These are phyloP conservation scores for Zymoseptoria pseudotritici DNA, from an alignment of 2,329 filamentous ascomycete genomes.

Conservation along the genomic window DNA sequence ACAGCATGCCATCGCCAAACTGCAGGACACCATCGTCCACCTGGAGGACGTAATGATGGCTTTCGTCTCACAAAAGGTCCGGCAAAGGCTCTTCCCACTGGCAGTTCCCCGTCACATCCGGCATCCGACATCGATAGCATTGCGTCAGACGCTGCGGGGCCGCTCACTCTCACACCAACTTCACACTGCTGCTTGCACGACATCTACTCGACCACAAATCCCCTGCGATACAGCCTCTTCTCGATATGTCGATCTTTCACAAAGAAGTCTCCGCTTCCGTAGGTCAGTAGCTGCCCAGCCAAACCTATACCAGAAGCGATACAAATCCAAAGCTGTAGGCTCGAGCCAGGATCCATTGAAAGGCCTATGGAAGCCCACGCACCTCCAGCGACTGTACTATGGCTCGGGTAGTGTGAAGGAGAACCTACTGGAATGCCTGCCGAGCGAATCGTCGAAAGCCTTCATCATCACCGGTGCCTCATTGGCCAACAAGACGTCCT, in stretches of 20 bases:
- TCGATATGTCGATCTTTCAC: neutral
- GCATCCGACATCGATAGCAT: neutral
- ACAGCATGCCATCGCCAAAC: neutral
- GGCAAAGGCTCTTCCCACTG: neutral
- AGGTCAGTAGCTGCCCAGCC: constrained; percentile 12
- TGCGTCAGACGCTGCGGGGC: neutral
- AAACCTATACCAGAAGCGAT: constrained; percentile 17
- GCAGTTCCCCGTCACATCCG: neutral
- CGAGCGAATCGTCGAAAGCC: constrained; percentile 41
- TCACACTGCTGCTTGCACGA: neutral
- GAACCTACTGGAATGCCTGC: constrained; percentile 41
- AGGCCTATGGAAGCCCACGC: constrained; percentile 46
- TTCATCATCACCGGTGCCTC: constrained; percentile 52
- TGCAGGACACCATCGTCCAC: neutral
- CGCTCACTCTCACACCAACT: neutral
- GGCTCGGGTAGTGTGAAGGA: constrained; percentile 41
- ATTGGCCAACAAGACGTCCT: constrained; percentile 46
- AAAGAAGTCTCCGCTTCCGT: constrained; percentile 5
- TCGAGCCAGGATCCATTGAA: constrained; percentile 38
- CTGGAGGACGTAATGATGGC: neutral
- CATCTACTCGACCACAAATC: neutral
- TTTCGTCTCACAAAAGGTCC: neutral
- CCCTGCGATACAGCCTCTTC: neutral
- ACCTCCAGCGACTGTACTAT: constrained; percentile 45
- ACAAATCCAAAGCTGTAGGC: constrained; percentile 34